Evolutionary conservation across 352 stramenopile genomes (phyloP).

Genomic region (Phytophthora chlamydospora): DNA sequence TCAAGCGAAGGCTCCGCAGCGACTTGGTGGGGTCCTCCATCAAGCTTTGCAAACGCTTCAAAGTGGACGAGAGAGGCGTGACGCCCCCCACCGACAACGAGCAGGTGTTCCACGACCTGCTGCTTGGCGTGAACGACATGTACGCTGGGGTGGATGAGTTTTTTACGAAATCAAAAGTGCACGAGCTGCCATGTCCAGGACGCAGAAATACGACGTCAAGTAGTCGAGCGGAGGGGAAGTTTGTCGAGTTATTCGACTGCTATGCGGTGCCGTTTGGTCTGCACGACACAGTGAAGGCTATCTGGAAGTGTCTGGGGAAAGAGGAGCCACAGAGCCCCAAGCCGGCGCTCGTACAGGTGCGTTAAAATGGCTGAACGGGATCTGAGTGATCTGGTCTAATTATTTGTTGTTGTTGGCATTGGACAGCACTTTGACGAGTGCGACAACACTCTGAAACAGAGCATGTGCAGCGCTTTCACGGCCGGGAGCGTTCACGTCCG

Average conservation of each 20-base stretch:
- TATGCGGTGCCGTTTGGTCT: conserved; percentile 25
- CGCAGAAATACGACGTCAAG: conserved; percentile 20
- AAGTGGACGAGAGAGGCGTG: conserved; percentile 21
- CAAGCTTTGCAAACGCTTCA: conserved; percentile 17
- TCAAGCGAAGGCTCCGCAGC: conserved; percentile 26
- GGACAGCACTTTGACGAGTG: conserved; percentile 12
- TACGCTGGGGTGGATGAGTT: conserved; percentile 21
- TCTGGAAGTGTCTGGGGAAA: conserved; percentile 26
- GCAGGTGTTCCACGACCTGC: conserved; percentile 18
- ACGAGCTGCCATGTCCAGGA: conserved; percentile 27
- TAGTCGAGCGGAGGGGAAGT: conserved; percentile 24
- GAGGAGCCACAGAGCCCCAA: conserved; percentile 27
- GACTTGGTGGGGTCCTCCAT: conserved; percentile 27
- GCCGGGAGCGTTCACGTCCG: conserved; percentile 23
- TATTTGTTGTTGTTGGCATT: neutral
- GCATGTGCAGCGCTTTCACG: conserved; percentile 29
- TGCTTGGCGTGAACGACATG: conserved; percentile 24
- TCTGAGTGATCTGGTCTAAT: neutral
- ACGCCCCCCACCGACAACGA: conserved; percentile 25
- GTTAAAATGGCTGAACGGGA: neutral
- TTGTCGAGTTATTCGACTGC: conserved; percentile 30
- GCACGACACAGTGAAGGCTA: conserved; percentile 16
- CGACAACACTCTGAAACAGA: conserved; percentile 23
- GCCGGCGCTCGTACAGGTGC: conserved; percentile 26
- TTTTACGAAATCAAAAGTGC: conserved; percentile 22